Conservation (phyloP, 1,139 yeast genomes). For the Yamadazyma buinensis region DNA sequence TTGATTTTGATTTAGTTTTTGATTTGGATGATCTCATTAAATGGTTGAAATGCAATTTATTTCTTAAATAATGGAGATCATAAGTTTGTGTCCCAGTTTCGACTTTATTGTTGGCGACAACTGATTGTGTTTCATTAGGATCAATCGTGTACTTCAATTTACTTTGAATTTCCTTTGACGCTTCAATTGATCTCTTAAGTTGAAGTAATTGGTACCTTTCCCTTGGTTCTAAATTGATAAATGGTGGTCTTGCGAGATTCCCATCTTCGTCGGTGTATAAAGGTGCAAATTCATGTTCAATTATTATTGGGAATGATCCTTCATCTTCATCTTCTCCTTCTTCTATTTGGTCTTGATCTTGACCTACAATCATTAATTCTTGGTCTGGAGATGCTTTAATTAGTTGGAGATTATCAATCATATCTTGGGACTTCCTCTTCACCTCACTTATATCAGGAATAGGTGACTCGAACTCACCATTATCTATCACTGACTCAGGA, state of each 20-base stretch:
- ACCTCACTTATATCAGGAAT: conserved; percentile 16
- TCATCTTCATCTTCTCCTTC: conserved; percentile 4
- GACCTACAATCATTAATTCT: not conserved
- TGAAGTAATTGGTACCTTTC: conserved; percentile 43
- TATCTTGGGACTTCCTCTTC: conserved; percentile 16
- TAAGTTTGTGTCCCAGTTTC: conserved; percentile 46
- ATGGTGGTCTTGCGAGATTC: conserved; percentile 43
- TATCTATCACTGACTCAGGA: conserved; percentile 5
- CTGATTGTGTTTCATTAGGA: conserved; percentile 37
- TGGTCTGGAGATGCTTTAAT: not conserved
- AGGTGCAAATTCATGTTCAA: conserved; percentile 31
- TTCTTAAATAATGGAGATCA: conserved; percentile 26
- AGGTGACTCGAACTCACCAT: conserved; percentile 15
- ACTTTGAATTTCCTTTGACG: conserved; percentile 29
- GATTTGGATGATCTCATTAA: conserved; percentile 13
- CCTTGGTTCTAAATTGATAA: conserved; percentile 42
- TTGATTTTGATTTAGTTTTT: conserved; percentile 14
- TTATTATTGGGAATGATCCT: conserved; percentile 1
- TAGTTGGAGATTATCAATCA: conserved; percentile 13
- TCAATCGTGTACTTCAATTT: conserved; percentile 38
- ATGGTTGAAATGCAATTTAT: conserved; percentile 21
- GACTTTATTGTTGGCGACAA: conserved; percentile 21
- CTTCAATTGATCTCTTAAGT: conserved; percentile 36
- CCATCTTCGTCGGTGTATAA: conserved; percentile 36
- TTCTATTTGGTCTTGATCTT: not conserved